Conservation (phyloP, 352 stramenopile species). For the Phytophthora macrochlamydospora region DNA sequence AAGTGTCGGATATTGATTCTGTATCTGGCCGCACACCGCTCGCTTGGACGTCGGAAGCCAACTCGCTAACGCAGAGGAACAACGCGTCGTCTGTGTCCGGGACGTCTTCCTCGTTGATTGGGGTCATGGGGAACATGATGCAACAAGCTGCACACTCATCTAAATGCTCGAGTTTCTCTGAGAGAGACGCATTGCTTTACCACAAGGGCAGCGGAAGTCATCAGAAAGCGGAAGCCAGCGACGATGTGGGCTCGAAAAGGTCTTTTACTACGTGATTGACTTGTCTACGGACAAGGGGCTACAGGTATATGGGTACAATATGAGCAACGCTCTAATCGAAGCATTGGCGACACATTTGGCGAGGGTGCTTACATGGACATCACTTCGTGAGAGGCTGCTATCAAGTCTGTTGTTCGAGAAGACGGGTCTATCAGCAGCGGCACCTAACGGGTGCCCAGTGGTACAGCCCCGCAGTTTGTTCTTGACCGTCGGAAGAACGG, state of each 20-base stretch:
- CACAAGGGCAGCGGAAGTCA: conserved; percentile 24
- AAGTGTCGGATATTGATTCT: conserved; percentile 73
- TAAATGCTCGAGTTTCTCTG: conserved; percentile 39
- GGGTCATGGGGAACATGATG: conserved; percentile 17
- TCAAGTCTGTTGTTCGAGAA: conserved; percentile 66
- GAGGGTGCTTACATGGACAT: conserved; percentile 72
- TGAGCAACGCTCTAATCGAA: conserved; percentile 69
- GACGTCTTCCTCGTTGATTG: conserved; percentile 38
- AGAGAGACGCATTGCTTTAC: conserved; percentile 66
- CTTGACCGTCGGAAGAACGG: conserved; percentile 27
- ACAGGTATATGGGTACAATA: conserved; percentile 78
- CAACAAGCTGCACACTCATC: conserved; percentile 24
- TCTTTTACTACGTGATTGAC: conserved; percentile 79
- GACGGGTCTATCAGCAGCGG: conserved; percentile 48
- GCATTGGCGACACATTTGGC: conserved; percentile 55
- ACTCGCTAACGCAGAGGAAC: conserved; percentile 24
- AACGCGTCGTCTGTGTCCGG: conserved; percentile 32
- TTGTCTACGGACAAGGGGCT: conserved; percentile 65
- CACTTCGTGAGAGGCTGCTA: conserved; percentile 70
- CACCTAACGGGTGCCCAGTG: conserved; percentile 52
- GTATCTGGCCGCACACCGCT: conserved; percentile 42
- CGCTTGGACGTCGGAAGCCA: conserved; percentile 45
- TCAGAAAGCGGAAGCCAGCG: conserved; percentile 10
- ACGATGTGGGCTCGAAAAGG: conserved; percentile 36
- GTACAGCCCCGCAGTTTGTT: conserved; percentile 69